Evolutionary conservation across 345 rosid genomes (phyloP).

Genomic region (Gossypium anomalum): DNA sequence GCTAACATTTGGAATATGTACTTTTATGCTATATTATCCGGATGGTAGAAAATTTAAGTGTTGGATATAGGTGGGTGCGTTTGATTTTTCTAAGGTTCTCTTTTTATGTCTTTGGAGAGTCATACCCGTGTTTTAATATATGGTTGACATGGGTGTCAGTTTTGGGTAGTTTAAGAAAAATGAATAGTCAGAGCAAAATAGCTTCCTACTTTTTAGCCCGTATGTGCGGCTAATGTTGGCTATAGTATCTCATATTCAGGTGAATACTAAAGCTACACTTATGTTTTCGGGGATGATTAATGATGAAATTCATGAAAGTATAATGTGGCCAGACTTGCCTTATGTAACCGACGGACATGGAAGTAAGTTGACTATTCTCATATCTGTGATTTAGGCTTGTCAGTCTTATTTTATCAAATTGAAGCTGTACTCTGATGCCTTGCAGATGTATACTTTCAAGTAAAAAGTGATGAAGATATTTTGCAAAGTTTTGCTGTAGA

Average conservation of each 20-base stretch:
- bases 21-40: not conserved
- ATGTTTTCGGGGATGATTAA: conserved; percentile 54
- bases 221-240: conserved; percentile 43
- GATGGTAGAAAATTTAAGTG: not conserved
- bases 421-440: conserved; percentile 20
- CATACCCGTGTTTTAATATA: not conserved
- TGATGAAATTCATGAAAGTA: conserved; percentile 65
- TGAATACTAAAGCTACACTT: conserved; percentile 72
- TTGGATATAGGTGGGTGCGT: not conserved
- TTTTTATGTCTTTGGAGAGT: not conserved
- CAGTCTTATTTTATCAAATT: not conserved
- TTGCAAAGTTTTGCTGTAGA: conserved; percentile 61
- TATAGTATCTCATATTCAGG: conserved; percentile 68
- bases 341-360: conserved; percentile 81
- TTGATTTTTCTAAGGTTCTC: too few relatives aligned
- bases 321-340: conserved; percentile 87
- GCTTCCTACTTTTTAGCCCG: not conserved
- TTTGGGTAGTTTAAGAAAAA: not conserved
- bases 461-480: conserved; percentile 75
- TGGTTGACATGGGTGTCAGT: not conserved
- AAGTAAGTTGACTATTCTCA: conserved; percentile 43
- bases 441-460: conserved; percentile 83
- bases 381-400: conserved; percentile 1
- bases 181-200: not conserved
- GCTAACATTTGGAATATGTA: not conserved